Base-by-base conservation (phyloP, 164 flowering plant species). In the Aristolochia californica region DNA sequence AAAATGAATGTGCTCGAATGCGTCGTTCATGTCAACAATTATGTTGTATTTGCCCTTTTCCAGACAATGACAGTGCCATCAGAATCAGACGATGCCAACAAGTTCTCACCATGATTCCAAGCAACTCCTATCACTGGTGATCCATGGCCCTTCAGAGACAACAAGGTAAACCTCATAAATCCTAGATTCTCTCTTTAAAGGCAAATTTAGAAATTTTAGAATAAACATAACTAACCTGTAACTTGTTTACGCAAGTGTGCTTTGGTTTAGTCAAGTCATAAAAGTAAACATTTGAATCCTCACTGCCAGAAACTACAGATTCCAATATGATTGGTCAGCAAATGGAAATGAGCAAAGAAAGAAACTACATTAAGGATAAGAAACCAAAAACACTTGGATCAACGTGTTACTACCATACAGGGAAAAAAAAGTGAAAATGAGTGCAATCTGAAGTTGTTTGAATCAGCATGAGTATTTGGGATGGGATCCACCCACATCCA, bases 31-130 rank as follows among this genome's bases (percentile, higher is more conserved):
- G 10, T 34, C 40, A 7, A 12, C 40, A 2, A 34, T 34, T 34
- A 34, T 8, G 10, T 34, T 34, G 84, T 63, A 69, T 86, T 94
- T 62, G 85, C 90, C 69, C 99, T 76, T 70, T 89, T 90, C 99
- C 99, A 94, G 43, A 94, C 91, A 62, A 94, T 94, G 17, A 94
- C 97, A 3, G 86, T 78, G 16, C 97, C 99, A 55, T 83, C 86
- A 65, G 84, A 78, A 78, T 94, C 99, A n/a, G 96, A 87, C 30
- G 99, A 89, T 17, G 95, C 99, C 75, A 90, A 68, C 49, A 94
- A 78, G 69, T 88, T 94, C 71, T 90, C 97, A 43, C 99, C 99
- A 62, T 90, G 78, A 78, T 94, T 94, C 99, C 99, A 94, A 61
- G 95, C 85, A 61, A 94, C 74, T 38, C 78, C 93, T 48, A 83